A percentile compares a stretch with the other conserved stretches of the same genome.
Evolutionary conservation across 2,329 filamentous ascomycete genomes (phyloP).

Genomic region (Pseudogymnoascus sp.): DNA sequence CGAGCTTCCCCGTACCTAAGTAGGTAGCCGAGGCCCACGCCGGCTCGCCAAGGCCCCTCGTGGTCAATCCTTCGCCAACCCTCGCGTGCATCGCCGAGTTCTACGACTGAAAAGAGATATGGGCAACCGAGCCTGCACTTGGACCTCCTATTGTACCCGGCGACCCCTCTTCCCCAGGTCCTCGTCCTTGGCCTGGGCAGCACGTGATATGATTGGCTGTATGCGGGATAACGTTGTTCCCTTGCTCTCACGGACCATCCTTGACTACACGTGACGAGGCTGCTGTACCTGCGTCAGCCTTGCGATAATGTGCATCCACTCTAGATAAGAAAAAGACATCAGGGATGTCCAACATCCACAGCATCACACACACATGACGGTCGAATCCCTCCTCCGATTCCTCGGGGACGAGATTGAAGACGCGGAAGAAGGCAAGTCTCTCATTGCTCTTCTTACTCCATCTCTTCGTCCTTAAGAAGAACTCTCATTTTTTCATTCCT

Average conservation of each 20-base stretch:
- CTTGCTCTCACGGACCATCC: background rate
- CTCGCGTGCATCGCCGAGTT: background rate
- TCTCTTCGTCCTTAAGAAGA: background rate
- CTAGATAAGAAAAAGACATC: background rate
- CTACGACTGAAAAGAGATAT: background rate
- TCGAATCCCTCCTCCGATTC: slow-evolving; percentile 30
- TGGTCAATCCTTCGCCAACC: background rate
- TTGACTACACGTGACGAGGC: background rate
- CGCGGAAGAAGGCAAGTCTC: slow-evolving; percentile 49
- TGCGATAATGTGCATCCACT: no score
- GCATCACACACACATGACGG: slow-evolving; percentile 17
- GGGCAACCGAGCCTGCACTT: background rate
- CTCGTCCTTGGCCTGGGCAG: background rate
- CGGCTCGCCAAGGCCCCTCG: background rate
- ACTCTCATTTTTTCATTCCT: background rate
- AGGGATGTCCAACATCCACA: background rate
- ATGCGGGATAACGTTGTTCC: background rate
- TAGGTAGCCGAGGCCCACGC: background rate
- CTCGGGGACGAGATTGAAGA: slow-evolving; percentile 45
- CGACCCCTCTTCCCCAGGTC: background rate
- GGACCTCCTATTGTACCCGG: background rate
- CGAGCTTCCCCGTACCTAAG: background rate
- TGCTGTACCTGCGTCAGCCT: background rate
- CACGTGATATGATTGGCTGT: background rate
- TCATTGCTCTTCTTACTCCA: background rate